A percentile compares a stretch with the other conserved stretches of the same genome.
These are phyloP conservation scores for Allomyces macrogynus DNA, from an alignment of 192 early-diverging fungal species.

Conservation along the genomic window DNA sequence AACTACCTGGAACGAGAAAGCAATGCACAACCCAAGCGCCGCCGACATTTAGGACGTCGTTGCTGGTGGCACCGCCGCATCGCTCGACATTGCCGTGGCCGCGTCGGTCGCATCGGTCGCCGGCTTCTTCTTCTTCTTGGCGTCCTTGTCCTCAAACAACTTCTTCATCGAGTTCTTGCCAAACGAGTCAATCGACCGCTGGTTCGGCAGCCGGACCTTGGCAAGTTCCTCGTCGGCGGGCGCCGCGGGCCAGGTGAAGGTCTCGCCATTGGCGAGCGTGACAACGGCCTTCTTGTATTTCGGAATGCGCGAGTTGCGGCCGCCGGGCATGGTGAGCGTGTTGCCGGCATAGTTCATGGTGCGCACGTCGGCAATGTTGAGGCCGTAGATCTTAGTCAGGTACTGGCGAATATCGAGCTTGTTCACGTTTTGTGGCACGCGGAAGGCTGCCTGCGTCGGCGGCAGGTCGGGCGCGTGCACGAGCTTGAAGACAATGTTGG, in stretches of 20 bases:
- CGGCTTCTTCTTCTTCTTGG: too few species aligned
- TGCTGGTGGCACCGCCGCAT: too few species aligned
- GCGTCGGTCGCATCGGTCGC: too few species aligned
- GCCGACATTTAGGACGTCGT: too few species aligned
- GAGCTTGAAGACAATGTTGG: conserved; percentile 64
- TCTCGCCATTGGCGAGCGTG: conserved; percentile 18
- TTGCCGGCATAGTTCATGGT: conserved; percentile 70
- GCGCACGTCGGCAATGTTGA: conserved; percentile 64
- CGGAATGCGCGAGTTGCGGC: conserved; percentile 10
- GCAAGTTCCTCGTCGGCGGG: conserved; percentile 16
- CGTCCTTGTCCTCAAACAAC: not conserved
- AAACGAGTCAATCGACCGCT: not conserved
- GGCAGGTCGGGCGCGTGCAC: conserved; percentile 51
- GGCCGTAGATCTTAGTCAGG: conserved; percentile 34
- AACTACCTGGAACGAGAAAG: too few species aligned
- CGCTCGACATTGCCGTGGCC: too few species aligned
- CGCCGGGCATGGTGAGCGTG: conserved; percentile 14
- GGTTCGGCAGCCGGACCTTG: not conserved
- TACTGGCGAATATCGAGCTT: conserved; percentile 84
- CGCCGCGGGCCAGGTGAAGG: conserved; percentile 23
- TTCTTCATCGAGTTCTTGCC: not conserved
- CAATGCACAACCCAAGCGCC: too few species aligned
- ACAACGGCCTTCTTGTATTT: conserved; percentile 41
- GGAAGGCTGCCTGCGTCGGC: conserved; percentile 77
- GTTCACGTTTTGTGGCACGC: conserved; percentile 69